phyloP scores from a whole-genome alignment of 371 early-diverging fungal genomes.

The Catenaria anguillulae region DNA sequence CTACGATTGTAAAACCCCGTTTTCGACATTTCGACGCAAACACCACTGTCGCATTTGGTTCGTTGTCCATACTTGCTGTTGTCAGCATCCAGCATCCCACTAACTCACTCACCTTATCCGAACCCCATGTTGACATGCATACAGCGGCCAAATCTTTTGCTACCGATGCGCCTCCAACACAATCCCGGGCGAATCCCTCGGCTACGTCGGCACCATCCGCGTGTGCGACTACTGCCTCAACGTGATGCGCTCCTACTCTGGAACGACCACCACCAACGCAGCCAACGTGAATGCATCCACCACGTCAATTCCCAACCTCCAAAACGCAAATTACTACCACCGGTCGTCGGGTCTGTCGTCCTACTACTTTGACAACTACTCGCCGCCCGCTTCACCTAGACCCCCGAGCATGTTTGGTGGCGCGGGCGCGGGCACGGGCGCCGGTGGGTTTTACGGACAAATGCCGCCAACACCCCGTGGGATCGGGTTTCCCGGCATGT shows the following conservation, averaged over 20 bases:
- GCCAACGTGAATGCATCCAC: too few relatives aligned
- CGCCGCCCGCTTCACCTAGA: constrained; percentile 11
- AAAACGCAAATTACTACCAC: too few relatives aligned
- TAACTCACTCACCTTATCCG: too few relatives aligned
- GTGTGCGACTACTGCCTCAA: constrained; percentile 62
- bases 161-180: constrained; percentile 58
- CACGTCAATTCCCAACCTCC: too few relatives aligned
- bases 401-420: constrained; percentile 7
- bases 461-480: too few relatives aligned
- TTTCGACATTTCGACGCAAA: constrained; percentile 49
- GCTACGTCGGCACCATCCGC: constrained; percentile 52
- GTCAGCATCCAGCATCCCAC: too few relatives aligned
- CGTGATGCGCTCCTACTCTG: constrained; percentile 31
- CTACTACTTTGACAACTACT: too few relatives aligned
- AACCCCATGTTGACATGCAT: too few relatives aligned
- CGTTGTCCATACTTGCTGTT: constrained; percentile 13
- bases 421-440: not conserved
- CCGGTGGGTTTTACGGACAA: too few relatives aligned
- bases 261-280: too few relatives aligned
- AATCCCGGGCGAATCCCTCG: constrained; percentile 53
- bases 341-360: too few relatives aligned
- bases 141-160: constrained; percentile 59
- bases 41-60: constrained; percentile 78
- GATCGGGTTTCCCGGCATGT: not conserved
- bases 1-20: constrained; percentile 52